A percentile compares a stretch with the other conserved stretches of the same genome.
These are phyloP conservation scores for Vitis rupestris DNA, from an alignment of 164 flowering plant species.

Conservation along the genomic window DNA sequence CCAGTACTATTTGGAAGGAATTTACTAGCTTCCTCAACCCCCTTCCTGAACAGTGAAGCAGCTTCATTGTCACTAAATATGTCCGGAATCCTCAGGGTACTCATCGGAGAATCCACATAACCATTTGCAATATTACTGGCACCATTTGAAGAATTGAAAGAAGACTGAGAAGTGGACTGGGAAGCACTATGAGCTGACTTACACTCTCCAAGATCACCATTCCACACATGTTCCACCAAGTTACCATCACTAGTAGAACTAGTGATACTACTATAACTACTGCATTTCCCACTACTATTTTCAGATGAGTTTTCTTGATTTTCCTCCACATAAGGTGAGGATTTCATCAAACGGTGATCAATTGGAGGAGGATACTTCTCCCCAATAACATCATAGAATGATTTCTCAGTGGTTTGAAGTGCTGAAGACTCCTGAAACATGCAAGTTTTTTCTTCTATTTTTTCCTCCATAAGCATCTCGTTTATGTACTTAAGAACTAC, in stretches of 20 bases:
- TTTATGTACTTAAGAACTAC: conserved; percentile 13
- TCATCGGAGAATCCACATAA: conserved; percentile 11
- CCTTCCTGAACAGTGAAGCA: conserved; percentile 11
- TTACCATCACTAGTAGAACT: too few relatives aligned
- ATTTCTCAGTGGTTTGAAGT: not conserved
- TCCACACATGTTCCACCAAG: too few relatives aligned
- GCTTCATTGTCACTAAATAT: conserved; percentile 12
- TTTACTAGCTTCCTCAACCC: not conserved
- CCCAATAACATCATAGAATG: conserved; percentile 3
- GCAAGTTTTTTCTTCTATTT: conserved; percentile 3
- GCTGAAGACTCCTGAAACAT: not conserved
- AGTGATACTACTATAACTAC: too few relatives aligned
- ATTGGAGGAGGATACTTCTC: not conserved
- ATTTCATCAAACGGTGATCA: too few relatives aligned
- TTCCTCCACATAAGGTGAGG: too few relatives aligned
- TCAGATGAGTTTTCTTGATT: too few relatives aligned
- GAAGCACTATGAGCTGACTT: too few relatives aligned
- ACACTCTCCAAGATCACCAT: too few relatives aligned
- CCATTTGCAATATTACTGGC: conserved; percentile 1
- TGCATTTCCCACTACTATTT: too few relatives aligned
- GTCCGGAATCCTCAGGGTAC: conserved; percentile 9
- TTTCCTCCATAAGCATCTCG: conserved; percentile 20
- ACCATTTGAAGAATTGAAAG: conserved; percentile 1
- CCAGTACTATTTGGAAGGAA: not conserved
- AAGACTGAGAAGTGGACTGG: not conserved